Base-by-base conservation (phyloP, 2,329 filamentous ascomycete genomes). In the Microdochium trichocladiopsis region DNA sequence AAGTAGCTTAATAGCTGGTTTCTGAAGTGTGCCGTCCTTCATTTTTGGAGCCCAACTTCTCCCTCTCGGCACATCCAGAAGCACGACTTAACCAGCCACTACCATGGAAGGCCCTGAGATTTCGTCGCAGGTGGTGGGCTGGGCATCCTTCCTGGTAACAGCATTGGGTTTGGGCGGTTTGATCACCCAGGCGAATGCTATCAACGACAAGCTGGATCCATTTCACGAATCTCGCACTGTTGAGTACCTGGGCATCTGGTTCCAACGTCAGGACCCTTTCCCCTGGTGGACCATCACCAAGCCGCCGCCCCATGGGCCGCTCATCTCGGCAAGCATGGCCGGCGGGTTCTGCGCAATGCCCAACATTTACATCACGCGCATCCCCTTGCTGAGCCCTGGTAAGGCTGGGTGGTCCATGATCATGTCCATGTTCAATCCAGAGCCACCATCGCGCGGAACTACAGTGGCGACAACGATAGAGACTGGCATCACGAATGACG, bases 101-200 rank as follows among this genome's bases (percentile, higher is more conserved):
- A 45, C 47, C 22, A 48, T 48, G 47, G 23, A 25, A 28, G 47
- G 25, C 18, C 23, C 25, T 21, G 47, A 48, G 10, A 48, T 48
- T 23, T 25, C 47, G 14, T 48, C 47, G 23, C 47, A 48, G 47
- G 51, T 54, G n/a, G 57, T 53, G 1, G 52, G 53, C 5, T 60
- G 57, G 58, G 57, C 60, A 23, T 60, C 60, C 12, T 57, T 61
- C 51, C 56, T 48, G 18, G 58, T 51, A 24, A 60, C 60, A 12
- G 53, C 56, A 4, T 52, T 56, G 25, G 60, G 57, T 22, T 54
- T 60, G 2, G 59, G 60, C 50, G 60, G 58, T 3, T 33, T 61
- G 58, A 60, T 78, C 52, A 69, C 68, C 4, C 74, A 77, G 61
- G 75, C 75, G 1, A 65, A 63, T 28, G 57, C 61, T 16, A 77